These are phyloP conservation scores for Emericellopsis atlantica DNA, from an alignment of 2,329 filamentous ascomycete genomes.

Conservation along the genomic window DNA sequence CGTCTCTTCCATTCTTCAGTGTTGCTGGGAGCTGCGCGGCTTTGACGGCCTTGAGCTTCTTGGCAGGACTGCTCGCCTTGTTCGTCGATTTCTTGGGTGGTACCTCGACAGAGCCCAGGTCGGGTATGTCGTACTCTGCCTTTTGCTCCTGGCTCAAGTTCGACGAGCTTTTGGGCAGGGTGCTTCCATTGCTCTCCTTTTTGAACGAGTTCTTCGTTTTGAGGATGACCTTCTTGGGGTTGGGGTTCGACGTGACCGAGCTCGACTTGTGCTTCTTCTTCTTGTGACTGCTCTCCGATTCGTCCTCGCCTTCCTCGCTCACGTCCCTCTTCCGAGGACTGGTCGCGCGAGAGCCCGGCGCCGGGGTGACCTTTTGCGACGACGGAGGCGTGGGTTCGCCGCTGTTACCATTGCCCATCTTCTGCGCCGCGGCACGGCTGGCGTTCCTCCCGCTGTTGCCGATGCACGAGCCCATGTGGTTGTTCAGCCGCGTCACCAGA, in stretches of 20 bases:
- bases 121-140: slow-evolving; percentile 14
- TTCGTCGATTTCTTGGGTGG: slow-evolving; percentile 20
- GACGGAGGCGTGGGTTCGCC: slow-evolving; percentile 46
- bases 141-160: slow-evolving; percentile 36
- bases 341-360: slow-evolving; percentile 36
- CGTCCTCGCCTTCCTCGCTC: slow-evolving; percentile 42
- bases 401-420: slow-evolving; percentile 44
- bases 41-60: slow-evolving; percentile 31
- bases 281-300: slow-evolving; percentile 34
- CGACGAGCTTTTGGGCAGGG: slow-evolving; percentile 36
- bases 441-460: slow-evolving; percentile 53
- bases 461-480: slow-evolving; percentile 57
- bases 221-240: slow-evolving; percentile 41
- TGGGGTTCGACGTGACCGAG: slow-evolving; percentile 5
- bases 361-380: slow-evolving; percentile 50
- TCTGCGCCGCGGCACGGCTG: slow-evolving; percentile 48
- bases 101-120: slow-evolving; percentile 13
- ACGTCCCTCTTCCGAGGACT: slow-evolving; percentile 46
- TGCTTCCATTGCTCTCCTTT: slow-evolving; percentile 24
- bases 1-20: slow-evolving; percentile 34
- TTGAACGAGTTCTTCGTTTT: slow-evolving; percentile 41
- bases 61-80: slow-evolving; percentile 25
- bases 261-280: slow-evolving; percentile 45
- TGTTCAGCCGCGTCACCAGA: slow-evolving; percentile 51
- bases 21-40: slow-evolving; percentile 14